A percentile compares a stretch with the other conserved stretches of the same genome.
phyloP scores from a whole-genome alignment of 1,284 basidiomycete genomes.

The Apiotrichum gamsii region DNA sequence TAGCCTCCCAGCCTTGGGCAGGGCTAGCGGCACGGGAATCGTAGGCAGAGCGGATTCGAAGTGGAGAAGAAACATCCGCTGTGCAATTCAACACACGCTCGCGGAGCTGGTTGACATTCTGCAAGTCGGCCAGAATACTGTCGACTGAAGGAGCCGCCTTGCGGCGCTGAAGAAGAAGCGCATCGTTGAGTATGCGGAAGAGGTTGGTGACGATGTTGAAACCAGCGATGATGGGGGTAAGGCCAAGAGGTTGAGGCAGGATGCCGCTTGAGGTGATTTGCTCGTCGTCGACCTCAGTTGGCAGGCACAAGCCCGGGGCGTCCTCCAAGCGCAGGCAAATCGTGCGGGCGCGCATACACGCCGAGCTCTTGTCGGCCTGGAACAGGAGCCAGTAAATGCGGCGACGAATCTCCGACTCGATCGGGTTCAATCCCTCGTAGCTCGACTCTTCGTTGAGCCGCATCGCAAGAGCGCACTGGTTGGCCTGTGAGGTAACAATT shows the following conservation, averaged over 20 bases:
- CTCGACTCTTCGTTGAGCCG: conserved; percentile 38
- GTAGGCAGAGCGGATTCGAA: conserved; percentile 26
- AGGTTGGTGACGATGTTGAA: conserved; percentile 42
- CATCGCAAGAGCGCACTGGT: conserved; percentile 36
- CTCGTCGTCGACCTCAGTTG: conserved; percentile 44
- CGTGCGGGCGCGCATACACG: conserved; percentile 33
- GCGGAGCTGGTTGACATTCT: conserved; percentile 29
- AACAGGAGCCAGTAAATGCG: conserved; percentile 42
- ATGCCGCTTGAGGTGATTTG: conserved; percentile 39
- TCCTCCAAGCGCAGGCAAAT: conserved; percentile 36
- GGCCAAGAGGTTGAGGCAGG: conserved; percentile 31
- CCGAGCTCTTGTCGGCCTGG: conserved; percentile 43
- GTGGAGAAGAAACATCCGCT: conserved; percentile 20
- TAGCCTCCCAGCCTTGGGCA: conserved; percentile 35
- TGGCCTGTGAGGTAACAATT: conserved; percentile 31
- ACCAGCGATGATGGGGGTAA: conserved; percentile 36
- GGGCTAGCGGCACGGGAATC: conserved; percentile 30
- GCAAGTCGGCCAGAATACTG: conserved; percentile 33
- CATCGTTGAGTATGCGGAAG: conserved; percentile 40
- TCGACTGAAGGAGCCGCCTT: conserved; percentile 28
- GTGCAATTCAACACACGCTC: conserved; percentile 25
- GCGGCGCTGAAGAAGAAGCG: conserved; percentile 31
- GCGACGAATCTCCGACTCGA: conserved; percentile 36
- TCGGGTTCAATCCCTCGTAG: conserved; percentile 34
- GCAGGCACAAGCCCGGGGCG: conserved; percentile 27